A percentile compares a stretch with the other conserved stretches of the same genome.
Conservation (phyloP, 108 stramenopile species). For the Cyclotella distinguenda region DNA sequence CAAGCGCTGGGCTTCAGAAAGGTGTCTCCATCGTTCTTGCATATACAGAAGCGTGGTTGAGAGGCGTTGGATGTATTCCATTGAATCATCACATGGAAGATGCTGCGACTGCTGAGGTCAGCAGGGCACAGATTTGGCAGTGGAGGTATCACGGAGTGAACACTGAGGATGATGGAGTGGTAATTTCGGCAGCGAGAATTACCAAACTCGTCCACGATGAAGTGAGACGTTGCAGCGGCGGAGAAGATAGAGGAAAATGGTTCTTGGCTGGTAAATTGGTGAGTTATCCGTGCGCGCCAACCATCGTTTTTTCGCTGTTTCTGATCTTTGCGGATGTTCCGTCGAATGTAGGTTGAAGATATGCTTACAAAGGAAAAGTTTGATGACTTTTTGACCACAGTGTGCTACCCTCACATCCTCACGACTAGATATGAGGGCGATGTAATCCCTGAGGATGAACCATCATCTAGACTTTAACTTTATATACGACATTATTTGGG, state of each 20-base stretch:
- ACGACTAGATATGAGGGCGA: constrained; percentile 64
- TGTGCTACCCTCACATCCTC: constrained; percentile 85
- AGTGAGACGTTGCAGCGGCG: constrained; percentile 51
- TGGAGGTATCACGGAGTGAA: constrained; percentile 73
- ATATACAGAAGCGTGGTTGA: constrained; percentile 92
- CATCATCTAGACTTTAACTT: constrained; percentile 27
- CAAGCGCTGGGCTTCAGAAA: constrained; percentile 65
- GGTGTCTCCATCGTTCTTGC: constrained; percentile 87
- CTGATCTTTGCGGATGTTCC: too few relatives aligned
- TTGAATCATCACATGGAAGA: constrained; percentile 93
- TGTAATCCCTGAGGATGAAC: constrained; percentile 53
- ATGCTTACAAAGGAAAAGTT: constrained; percentile 79
- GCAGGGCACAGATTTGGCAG: constrained; percentile 91
- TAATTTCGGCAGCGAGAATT: constrained; percentile 65
- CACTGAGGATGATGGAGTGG: constrained; percentile 72
- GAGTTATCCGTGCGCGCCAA: too few relatives aligned
- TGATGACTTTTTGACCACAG: constrained; percentile 84
- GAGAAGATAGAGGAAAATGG: constrained; percentile 65
- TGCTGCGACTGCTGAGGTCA: constrained; percentile 95
- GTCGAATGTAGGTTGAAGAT: constrained; percentile 48
- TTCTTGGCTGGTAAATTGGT: constrained; percentile 80
- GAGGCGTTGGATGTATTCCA: constrained; percentile 92
- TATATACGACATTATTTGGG: neutral
- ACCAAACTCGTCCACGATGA: constrained; percentile 60
- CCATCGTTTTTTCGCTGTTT: too few relatives aligned